Base-by-base conservation (phyloP, 495 filamentous ascomycete genomes). In the Aspergillus nanangensis region DNA sequence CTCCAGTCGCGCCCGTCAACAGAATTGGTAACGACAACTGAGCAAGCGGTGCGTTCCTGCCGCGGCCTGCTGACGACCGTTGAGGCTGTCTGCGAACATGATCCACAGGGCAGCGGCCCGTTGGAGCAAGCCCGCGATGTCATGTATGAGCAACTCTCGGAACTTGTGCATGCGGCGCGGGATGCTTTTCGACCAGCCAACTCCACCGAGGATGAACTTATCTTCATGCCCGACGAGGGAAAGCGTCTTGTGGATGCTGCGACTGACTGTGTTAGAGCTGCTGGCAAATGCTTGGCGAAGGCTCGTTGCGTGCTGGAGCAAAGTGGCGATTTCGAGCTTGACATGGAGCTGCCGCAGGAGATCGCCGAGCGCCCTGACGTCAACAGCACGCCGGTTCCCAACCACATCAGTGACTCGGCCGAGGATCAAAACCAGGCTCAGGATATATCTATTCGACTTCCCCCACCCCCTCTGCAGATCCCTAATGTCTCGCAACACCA, bases 271-370 rank as follows among this genome's bases (percentile, higher is more conserved):
- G 91, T 97, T 29, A 82, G 88, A 45, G 83, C 86, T 24, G 89
- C 90, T 41, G 91, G 91, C 13, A 91, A 95, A 53, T 96, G 93
- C 61, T 82, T 94, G 17, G 82, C 83, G 4, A 90, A 90, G 62
- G 84, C 90, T 19, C 88, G 86, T 54, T 72, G 79, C 64, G 83
- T 96, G 29, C 84, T 99, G 46, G 90, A 95, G 65, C 75, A 84
- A 38, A 89, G 93, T 50, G 94, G 93, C 18, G 93, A 99, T 63
- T 95, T 99, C 56, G 90, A 96, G 58, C 79, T 95, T 44, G 84
- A 88, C 35, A 58, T 76, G 13, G 55, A 78, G n/a, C 70, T 67
- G 1, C 63, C 82, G 40, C 72, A 81, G 33, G 25, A 47, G n/a
- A 37, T 45, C 8, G 19, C 45, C n/a, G 27, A n/a, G n/a, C n/a